Evolutionary conservation across 352 stramenopile genomes (phyloP).

Genomic region (Phytophthora citricola): DNA sequence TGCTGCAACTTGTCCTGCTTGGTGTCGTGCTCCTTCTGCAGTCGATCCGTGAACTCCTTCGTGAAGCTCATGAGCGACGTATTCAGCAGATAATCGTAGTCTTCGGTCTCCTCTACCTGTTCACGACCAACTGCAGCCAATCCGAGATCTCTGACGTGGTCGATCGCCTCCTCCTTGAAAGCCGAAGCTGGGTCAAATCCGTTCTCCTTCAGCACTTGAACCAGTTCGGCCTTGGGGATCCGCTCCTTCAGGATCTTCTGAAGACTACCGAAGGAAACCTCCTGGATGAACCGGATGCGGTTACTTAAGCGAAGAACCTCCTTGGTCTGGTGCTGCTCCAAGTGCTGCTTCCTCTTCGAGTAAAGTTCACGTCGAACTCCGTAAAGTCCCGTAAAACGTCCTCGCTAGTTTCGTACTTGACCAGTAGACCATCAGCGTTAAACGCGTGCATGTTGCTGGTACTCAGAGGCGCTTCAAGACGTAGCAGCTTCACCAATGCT

Average conservation of each 20-base stretch:
- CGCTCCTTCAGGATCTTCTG: constrained; percentile 88
- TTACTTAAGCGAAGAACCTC: constrained; percentile 94
- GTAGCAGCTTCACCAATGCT: constrained; percentile 92
- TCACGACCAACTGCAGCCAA: constrained; percentile 29
- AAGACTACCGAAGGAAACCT: constrained; percentile 94
- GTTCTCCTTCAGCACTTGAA: constrained; percentile 56
- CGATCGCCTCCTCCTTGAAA: constrained; percentile 51
- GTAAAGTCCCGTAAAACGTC: constrained; percentile 95
- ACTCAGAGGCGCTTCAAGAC: constrained; percentile 93
- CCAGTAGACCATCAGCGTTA: constrained; percentile 90
- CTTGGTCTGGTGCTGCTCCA: constrained; percentile 82
- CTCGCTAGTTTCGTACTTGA: constrained; percentile 91
- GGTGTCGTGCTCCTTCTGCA: constrained; percentile 91
- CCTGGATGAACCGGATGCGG: constrained; percentile 97
- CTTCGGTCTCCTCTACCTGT: constrained; percentile 38
- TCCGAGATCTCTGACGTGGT: constrained; percentile 37
- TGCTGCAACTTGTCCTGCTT: constrained; percentile 91
- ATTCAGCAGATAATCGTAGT: constrained; percentile 98
- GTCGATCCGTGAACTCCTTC: constrained; percentile 93
- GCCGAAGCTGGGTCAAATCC: constrained; percentile 57
- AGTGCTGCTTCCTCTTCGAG: constrained; percentile 76
- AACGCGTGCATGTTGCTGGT: constrained; percentile 99
- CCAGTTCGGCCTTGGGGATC: constrained; percentile 66
- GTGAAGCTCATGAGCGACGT: constrained; percentile 99
- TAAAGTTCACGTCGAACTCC: constrained; percentile 92